Evolutionary conservation across 805 yeast genomes (phyloP).

Genomic region (Clavispora asparagi): DNA sequence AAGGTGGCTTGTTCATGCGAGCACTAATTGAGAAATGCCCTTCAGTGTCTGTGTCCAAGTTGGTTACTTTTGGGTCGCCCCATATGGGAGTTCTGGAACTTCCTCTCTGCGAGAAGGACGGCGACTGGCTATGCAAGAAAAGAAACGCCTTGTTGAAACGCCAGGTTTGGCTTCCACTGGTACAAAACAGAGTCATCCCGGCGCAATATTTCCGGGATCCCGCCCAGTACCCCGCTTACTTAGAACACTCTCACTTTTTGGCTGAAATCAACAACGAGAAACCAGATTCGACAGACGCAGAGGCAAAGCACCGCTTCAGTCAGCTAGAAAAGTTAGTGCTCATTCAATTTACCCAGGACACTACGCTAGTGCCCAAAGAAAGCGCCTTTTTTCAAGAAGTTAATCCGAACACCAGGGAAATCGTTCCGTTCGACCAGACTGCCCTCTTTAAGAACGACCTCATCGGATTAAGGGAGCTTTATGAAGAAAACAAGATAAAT

Average conservation of each 20-base stretch:
- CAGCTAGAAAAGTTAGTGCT: conserved; percentile 50
- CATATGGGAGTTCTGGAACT: conserved; percentile 71
- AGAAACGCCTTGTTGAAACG: conserved; percentile 50
- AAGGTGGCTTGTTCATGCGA: conserved; percentile 78
- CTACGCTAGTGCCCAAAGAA: conserved; percentile 68
- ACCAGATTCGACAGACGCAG: conserved; percentile 21
- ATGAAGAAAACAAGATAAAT: conserved; percentile 39
- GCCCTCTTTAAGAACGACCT: conserved; percentile 47
- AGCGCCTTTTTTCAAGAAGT: conserved; percentile 62
- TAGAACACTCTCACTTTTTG: conserved; percentile 52
- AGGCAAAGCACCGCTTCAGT: conserved; percentile 41
- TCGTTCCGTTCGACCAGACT: conserved; percentile 45
- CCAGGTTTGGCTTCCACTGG: conserved; percentile 54
- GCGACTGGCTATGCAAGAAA: conserved; percentile 55
- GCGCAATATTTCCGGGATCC: conserved; percentile 77
- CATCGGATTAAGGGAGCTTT: conserved; percentile 53
- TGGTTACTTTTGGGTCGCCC: conserved; percentile 77
- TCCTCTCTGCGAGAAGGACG: conserved; percentile 47
- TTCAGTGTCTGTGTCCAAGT: conserved; percentile 33
- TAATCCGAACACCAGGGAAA: conserved; percentile 36
- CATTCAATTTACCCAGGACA: conserved; percentile 55
- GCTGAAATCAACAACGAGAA: conserved; percentile 66
- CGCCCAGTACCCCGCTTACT: conserved; percentile 45
- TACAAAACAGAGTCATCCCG: conserved; percentile 56
- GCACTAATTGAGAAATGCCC: conserved; percentile 59